Percentiles rank a stretch among this genome's conserved stretches.
These are phyloP conservation scores for Euphorbia pulcherrima DNA, from an alignment of 345 rosid species.

Conservation along the genomic window DNA sequence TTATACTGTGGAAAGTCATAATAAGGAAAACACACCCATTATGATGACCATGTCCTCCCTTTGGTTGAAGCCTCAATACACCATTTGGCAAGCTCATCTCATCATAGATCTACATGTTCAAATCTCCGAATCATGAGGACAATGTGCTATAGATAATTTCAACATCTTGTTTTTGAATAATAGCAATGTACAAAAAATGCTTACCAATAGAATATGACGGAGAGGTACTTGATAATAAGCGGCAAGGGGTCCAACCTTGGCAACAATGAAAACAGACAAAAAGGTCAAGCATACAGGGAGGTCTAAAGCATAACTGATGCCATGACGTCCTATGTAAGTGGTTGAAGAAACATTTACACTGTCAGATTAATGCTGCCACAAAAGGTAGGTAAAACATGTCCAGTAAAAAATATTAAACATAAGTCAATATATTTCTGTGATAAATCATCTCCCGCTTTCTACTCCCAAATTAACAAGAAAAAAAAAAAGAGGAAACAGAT, in stretches of 20 bases:
- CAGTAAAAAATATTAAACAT: background rate
- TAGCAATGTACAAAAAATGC: background rate
- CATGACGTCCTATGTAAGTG: background rate
- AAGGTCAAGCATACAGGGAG: constrained; percentile 4
- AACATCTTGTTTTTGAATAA: background rate
- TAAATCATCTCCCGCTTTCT: background rate
- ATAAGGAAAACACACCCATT: constrained; percentile 54
- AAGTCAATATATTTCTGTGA: background rate
- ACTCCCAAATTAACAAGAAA: background rate
- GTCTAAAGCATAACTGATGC: background rate
- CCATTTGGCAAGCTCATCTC: constrained; percentile 95
- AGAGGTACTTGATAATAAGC: constrained; percentile 83
- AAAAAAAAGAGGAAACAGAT: background rate
- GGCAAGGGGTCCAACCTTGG: constrained; percentile 89
- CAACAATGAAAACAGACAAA: constrained; percentile 14
- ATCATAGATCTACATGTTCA: constrained; percentile 55
- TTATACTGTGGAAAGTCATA: background rate
- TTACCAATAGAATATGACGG: constrained; percentile 79
- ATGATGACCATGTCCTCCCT: constrained; percentile 87
- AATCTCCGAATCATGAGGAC: constrained; percentile 3
- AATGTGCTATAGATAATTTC: background rate
- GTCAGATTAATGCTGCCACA: background rate
- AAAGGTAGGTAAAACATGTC: background rate
- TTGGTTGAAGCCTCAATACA: constrained; percentile 73
- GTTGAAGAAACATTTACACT: background rate